Evolutionary conservation across 148 eudicot species (phyloP), one percentile per base, ranked within the genome.

Genomic region (Dysphania ambrosioides): DNA sequence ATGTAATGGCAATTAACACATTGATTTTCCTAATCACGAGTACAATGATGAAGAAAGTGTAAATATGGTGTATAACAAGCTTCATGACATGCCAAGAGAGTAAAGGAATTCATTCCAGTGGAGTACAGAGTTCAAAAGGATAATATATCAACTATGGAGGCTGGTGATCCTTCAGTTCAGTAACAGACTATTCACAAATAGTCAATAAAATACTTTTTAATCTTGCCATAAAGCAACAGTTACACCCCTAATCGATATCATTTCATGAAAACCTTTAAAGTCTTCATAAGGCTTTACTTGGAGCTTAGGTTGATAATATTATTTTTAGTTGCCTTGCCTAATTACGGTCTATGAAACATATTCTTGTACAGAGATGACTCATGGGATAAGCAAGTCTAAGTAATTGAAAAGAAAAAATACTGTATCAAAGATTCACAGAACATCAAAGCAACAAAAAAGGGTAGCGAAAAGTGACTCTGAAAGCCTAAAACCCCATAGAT

Each of bases 1-100:
- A 47, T 74, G 62, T 74, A 36, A 51, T 23, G 70, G 34, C 68
- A 70, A 64, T 44, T 60, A 73, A 73, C 57, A 34, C 47, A 61
- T 73, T 73, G 40, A 36, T 36, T 36, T 36, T 36, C 40, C 40
- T 36, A 36, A 36, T 36, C 5, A 36, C 8, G 40, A 36, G 40
- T 36, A 36, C 40, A 36, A 36, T 36, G 7, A 36, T 36, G 40
- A 4, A 36, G 40, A 36, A 8, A 1, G 40, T 36, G 40, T 8
- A 36, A 36, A 4, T 36, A 36, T 8, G 8, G 8, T 5, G 40
- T 36, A 36, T 36, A 36, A 36, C 40, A 36, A 36, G 40, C 40
- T 36, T 36, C 40, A 36, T 36, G 57, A 1, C 57, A 53, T 53
- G 23, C 6, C 18, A 8, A 36, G 8, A 36, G 40, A 36, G 40